Evolutionary conservation across 2,329 filamentous ascomycete genomes (phyloP).

Genomic region (Trichothecium roseum): DNA sequence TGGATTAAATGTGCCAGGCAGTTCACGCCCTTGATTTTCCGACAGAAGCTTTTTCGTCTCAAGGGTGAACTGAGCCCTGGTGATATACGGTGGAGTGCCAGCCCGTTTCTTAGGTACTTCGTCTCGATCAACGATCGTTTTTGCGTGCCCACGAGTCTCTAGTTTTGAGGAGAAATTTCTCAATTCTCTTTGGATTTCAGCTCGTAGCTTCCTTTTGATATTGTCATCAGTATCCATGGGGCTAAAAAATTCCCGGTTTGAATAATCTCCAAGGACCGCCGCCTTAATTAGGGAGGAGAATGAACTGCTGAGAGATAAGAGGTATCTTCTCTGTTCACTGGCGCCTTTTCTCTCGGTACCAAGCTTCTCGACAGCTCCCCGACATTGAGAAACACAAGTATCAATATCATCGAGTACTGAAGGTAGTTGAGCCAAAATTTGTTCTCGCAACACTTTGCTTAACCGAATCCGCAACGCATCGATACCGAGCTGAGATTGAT

Average conservation of each 20-base stretch:
- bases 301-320: conserved; percentile 32
- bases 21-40: conserved; percentile 29
- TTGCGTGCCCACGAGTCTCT: conserved; percentile 26
- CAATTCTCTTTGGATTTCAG: conserved; percentile 40
- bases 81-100: conserved; percentile 12
- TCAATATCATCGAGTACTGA: conserved; percentile 31
- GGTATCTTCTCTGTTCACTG: conserved; percentile 34
- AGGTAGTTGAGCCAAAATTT: conserved; percentile 36
- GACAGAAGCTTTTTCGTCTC: conserved; percentile 8
- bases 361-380: conserved; percentile 29
- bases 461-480: no score
- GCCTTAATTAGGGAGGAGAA: conserved; percentile 33
- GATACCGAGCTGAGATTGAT: conserved; percentile 29
- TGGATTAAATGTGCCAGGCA: conserved; percentile 52
- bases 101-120: no score
- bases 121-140: conserved; percentile 16
- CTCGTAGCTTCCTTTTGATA: conserved; percentile 36
- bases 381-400: conserved; percentile 19
- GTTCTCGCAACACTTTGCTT: conserved; percentile 36
- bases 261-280: conserved; percentile 40
- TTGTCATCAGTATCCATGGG: conserved; percentile 16
- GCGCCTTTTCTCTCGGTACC: conserved; percentile 36
- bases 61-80: no score
- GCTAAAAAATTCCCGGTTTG: conserved; percentile 35
- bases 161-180: conserved; percentile 34